phyloP scores from a whole-genome alignment of 306 rosid species.

The Oxytropis ochrocephala region DNA sequence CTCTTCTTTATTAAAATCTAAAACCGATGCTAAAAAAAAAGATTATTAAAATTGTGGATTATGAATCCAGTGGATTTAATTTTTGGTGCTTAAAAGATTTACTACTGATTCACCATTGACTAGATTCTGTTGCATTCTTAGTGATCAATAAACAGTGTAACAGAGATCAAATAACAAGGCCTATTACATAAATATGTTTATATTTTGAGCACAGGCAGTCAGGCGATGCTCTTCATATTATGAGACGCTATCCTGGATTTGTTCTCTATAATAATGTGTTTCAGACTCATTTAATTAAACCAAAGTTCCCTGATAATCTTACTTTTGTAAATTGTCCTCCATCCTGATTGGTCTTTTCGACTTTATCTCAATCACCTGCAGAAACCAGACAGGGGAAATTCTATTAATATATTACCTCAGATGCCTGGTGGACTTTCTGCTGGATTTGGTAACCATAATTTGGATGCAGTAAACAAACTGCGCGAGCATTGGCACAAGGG shows the following conservation, averaged over 20 bases:
- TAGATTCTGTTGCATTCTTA: background rate
- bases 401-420: conserved; percentile 29
- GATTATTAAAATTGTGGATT: background rate
- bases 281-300: background rate
- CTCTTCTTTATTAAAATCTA: background rate
- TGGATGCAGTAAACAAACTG: conserved; percentile 44
- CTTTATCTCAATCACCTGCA: conserved; percentile 29
- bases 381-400: conserved; percentile 26
- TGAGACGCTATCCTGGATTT: background rate
- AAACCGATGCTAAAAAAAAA: background rate
- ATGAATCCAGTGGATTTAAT: background rate
- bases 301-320: background rate
- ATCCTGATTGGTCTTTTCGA: conserved; percentile 9
- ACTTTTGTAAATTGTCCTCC: background rate
- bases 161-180: background rate
- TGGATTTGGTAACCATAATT: conserved; percentile 23
- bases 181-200: background rate
- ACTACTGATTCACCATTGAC: background rate
- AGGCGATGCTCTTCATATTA: background rate
- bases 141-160: background rate
- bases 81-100: background rate
- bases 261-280: background rate
- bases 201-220: background rate
- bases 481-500: conserved; percentile 39
- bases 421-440: conserved; percentile 26